Evolutionary conservation across 2,329 filamentous ascomycete genomes (phyloP).

Genomic region (Botryotinia calthae): DNA sequence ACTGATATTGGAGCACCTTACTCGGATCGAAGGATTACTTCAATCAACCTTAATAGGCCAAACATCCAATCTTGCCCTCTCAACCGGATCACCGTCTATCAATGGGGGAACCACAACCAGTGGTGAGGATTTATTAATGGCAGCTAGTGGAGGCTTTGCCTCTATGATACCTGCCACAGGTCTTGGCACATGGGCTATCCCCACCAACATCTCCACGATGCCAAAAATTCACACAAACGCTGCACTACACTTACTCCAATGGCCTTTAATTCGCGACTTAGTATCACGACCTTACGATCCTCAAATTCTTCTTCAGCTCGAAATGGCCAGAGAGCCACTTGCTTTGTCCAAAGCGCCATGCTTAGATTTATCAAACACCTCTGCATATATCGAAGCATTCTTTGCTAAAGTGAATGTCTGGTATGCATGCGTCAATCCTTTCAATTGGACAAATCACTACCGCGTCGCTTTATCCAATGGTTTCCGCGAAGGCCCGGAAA

Average conservation of each 20-base stretch:
- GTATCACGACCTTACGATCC: conserved; percentile 76
- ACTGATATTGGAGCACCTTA: conserved; percentile 75
- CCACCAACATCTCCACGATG: conserved; percentile 77
- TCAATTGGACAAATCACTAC: conserved; percentile 75
- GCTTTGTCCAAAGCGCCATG: conserved; percentile 62
- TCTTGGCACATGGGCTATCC: conserved; percentile 68
- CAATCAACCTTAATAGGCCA: conserved; percentile 62
- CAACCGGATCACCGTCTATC: conserved; percentile 62
- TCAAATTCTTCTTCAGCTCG: conserved; percentile 76
- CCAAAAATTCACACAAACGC: conserved; percentile 81
- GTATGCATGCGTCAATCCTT: conserved; percentile 83
- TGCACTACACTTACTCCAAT: conserved; percentile 73
- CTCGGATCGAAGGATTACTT: conserved; percentile 74
- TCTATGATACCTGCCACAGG: conserved; percentile 61
- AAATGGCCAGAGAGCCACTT: conserved; percentile 76
- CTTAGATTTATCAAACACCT: conserved; percentile 71
- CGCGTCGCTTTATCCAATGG: conserved; percentile 70
- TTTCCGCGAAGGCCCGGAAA: conserved; percentile 76
- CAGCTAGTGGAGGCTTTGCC: conserved; percentile 46
- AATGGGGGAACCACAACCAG: conserved; percentile 62
- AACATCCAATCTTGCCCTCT: conserved; percentile 52
- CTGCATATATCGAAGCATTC: conserved; percentile 73
- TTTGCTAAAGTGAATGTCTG: conserved; percentile 80
- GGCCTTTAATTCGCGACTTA: conserved; percentile 75
- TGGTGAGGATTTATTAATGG: conserved; percentile 53